Conservation (phyloP, 2,329 filamentous ascomycete genomes). For the Aspergillus sp. region DNA sequence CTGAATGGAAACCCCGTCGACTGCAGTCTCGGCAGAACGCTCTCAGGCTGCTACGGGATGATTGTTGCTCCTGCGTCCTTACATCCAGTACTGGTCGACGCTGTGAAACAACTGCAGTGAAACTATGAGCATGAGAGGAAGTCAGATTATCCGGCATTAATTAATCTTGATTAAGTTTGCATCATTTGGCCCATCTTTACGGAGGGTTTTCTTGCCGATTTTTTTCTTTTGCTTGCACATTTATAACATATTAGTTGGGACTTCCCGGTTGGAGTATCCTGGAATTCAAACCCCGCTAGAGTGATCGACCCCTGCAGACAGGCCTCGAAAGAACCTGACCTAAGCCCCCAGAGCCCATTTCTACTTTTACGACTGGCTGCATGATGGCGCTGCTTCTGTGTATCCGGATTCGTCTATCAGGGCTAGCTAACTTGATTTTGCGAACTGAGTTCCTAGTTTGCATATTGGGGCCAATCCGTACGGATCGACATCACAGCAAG, state of each 20-base stretch:
- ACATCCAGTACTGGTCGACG: constrained; percentile 39
- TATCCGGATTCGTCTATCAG: no score
- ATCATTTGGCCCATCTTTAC: background rate
- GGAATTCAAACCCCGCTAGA: background rate
- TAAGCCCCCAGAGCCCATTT: background rate
- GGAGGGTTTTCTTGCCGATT: background rate
- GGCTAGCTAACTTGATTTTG: background rate
- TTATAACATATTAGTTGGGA: no score
- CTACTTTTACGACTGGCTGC: background rate
- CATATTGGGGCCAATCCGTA: background rate
- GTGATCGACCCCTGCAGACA: constrained; percentile 1
- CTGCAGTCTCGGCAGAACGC: constrained; percentile 48
- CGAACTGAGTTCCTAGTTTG: background rate
- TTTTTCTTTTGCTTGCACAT: background rate
- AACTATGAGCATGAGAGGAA: background rate
- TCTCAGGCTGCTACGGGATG: constrained; percentile 47
- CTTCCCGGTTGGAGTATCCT: background rate
- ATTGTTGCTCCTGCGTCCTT: constrained; percentile 46
- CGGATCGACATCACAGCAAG: constrained; percentile 18
- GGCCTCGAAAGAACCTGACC: background rate
- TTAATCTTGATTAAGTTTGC: background rate
- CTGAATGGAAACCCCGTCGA: constrained; percentile 55
- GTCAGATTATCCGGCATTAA: background rate
- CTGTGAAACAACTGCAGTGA: constrained; percentile 32
- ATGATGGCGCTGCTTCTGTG: background rate